Percentiles rank a stretch among this genome's conserved stretches.
Conservation (phyloP, 2,329 filamentous ascomycete genomes). For the Colletotrichum agaves region DNA sequence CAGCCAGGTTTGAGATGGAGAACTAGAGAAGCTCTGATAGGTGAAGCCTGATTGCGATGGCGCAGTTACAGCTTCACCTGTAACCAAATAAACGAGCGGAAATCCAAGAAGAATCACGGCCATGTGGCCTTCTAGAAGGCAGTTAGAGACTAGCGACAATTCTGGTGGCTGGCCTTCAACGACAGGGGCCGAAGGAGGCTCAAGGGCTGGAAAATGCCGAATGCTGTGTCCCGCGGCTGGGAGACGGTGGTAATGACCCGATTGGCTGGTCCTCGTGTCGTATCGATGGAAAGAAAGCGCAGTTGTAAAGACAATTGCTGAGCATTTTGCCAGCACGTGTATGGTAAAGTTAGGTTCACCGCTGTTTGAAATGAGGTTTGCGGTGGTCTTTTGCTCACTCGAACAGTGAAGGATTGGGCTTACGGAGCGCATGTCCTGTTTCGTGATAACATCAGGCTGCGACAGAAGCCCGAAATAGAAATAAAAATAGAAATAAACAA, state of each 20-base stretch:
- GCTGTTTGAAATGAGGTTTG: conserved; percentile 7
- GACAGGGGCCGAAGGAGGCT: background rate
- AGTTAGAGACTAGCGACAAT: background rate
- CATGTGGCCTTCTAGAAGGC: conserved; percentile 20
- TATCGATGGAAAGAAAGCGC: background rate
- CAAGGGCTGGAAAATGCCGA: background rate
- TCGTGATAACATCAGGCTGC: background rate
- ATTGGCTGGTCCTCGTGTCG: conserved; percentile 5
- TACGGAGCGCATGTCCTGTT: background rate
- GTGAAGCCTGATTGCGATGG: background rate
- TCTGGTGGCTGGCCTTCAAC: background rate
- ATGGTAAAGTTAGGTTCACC: conserved; percentile 10
- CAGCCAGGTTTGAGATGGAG: background rate
- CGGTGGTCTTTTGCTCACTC: background rate
- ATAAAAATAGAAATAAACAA: no score
- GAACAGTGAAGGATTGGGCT: background rate
- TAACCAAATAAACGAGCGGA: background rate
- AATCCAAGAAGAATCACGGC: background rate
- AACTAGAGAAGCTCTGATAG: background rate
- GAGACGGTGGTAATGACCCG: conserved; percentile 11
- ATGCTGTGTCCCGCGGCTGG: background rate
- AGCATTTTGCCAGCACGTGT: conserved; percentile 3
- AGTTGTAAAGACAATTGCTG: background rate
- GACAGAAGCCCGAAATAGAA: no score
- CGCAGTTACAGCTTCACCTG: background rate